Base-by-base conservation (phyloP, 805 yeast species). In the Zygosaccharomyces lentus region DNA sequence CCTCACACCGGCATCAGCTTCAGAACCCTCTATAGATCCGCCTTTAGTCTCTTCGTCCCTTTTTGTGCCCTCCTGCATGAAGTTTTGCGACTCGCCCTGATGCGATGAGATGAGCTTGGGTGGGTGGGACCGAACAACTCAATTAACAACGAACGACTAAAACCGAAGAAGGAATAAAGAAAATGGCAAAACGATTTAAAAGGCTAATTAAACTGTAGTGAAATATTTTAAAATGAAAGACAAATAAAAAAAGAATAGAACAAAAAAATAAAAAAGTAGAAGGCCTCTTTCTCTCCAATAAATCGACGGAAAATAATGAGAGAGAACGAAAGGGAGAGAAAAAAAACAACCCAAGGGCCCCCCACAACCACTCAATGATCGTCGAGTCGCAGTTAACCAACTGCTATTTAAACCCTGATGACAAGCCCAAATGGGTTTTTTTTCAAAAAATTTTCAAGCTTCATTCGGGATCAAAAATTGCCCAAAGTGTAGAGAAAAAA, bases 41-140 rank as follows among this genome's bases (percentile, higher is more conserved):
- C 29, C 31, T 16, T 38, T 38, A 16, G 24, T 38, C 15, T 38
- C 41, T 23, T 38, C 41, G 34, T 38, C 41, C 34, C 25, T 10
- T 38, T 27, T 38, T 21, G 34, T 38, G 29, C 41, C 34, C 41
- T 38, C 41, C 41, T 38, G 41, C 41, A 38, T 38, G 13, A 27
- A 38, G 15, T 27, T 38, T 21, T 38, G 31, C 34, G 26, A 27
- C 23, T 16, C 41, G 41, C 41, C 31, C 34, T 38, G 31, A 38
- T 38, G 41, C 41, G 41, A 38, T 38, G 41, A 38, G 41, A 38
- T 38, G 41, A 31, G 34, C 32, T 29, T 29, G 13, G 32, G n/a
- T 13, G 13, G n/a, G 32, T 10, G 10, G 15, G 32, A 19, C 21
- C 21, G 21, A 19, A 19, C 21, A 29, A 29, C 32, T 29, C 32